Evolutionary conservation across 129 eudicot species (phyloP).

Genomic region (Escallonia rubra): DNA sequence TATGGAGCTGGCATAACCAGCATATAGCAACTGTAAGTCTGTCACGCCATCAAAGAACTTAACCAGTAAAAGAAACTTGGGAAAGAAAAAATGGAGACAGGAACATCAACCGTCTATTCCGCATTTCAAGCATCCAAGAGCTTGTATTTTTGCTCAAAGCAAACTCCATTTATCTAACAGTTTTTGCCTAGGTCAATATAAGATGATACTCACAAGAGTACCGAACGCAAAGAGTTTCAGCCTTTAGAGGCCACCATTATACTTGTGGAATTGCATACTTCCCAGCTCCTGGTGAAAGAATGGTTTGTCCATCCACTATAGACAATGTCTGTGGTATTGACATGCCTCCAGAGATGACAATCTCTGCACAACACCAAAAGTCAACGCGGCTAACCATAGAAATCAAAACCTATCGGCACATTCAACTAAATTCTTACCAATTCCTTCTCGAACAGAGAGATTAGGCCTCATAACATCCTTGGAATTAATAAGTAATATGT

Average conservation of each 20-base stretch:
- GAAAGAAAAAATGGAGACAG: neutral
- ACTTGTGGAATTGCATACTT: conserved; percentile 51
- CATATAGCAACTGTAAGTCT: neutral
- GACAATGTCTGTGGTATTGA: conserved; percentile 70
- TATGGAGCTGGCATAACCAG: neutral
- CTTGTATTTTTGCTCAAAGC: neutral
- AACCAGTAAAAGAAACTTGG: neutral
- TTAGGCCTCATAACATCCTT: conserved; percentile 70
- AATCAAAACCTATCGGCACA: neutral
- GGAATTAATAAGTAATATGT: conserved; percentile 60
- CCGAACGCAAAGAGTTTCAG: neutral
- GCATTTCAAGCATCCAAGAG: neutral
- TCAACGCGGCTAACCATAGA: neutral
- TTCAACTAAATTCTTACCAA: conserved; percentile 38
- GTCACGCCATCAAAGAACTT: neutral
- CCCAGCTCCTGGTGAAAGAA: conserved; percentile 43
- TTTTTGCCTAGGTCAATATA: too few relatives aligned
- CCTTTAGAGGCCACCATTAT: conserved; percentile 11
- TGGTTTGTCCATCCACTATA: conserved; percentile 31
- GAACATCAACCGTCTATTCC: neutral
- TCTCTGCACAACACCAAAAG: conserved; percentile 43
- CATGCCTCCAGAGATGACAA: conserved; percentile 87
- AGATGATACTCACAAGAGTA: too few relatives aligned
- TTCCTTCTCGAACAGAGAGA: conserved; percentile 81
- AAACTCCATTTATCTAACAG: neutral